Evolutionary conservation across 257 asterid species (phyloP).

Genomic region (Gentiana straminea): DNA sequence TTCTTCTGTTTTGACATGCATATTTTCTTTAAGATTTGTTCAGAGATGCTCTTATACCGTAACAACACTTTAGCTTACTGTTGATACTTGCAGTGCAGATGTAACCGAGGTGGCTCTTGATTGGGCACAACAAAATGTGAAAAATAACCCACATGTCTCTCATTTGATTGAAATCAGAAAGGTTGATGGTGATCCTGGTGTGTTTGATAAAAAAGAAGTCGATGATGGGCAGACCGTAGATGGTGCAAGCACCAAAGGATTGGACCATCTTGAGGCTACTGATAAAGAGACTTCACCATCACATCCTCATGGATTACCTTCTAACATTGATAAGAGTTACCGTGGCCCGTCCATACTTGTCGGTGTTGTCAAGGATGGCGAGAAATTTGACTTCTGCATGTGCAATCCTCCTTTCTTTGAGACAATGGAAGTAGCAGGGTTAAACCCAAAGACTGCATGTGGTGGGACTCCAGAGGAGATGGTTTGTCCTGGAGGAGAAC

Average conservation of each 20-base stretch:
- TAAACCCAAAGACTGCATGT: slow-evolving; percentile 89
- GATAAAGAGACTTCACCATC: slow-evolving; percentile 12
- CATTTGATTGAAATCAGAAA: slow-evolving; percentile 69
- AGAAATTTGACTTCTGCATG: slow-evolving; percentile 85
- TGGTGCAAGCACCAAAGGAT: slow-evolving; percentile 12
- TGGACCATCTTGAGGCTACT: slow-evolving; percentile 8
- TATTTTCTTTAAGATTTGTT: not conserved
- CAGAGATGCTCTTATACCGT: slow-evolving; percentile 1
- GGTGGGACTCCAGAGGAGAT: slow-evolving; percentile 89
- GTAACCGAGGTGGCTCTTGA: slow-evolving; percentile 78
- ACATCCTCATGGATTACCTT: slow-evolving; percentile 13
- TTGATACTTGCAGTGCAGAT: slow-evolving; percentile 33
- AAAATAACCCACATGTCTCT: slow-evolving; percentile 60
- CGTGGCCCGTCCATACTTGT: slow-evolving; percentile 49
- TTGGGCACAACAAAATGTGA: slow-evolving; percentile 76
- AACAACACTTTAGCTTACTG: not conserved
- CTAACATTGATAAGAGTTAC: slow-evolving; percentile 16
- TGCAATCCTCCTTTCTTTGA: slow-evolving; percentile 96
- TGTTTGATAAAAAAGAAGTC: slow-evolving; percentile 11
- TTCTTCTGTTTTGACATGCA: not conserved
- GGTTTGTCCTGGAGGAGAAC: slow-evolving; percentile 91
- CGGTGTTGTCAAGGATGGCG: slow-evolving; percentile 65
- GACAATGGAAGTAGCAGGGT: slow-evolving; percentile 82
- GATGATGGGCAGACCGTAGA: slow-evolving; percentile 12
- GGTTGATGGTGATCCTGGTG: slow-evolving; percentile 19